Percentiles rank a stretch among this genome's conserved stretches.
phyloP scores from a whole-genome alignment of 306 rosid genomes.

The Cucurbita pepo region DNA sequence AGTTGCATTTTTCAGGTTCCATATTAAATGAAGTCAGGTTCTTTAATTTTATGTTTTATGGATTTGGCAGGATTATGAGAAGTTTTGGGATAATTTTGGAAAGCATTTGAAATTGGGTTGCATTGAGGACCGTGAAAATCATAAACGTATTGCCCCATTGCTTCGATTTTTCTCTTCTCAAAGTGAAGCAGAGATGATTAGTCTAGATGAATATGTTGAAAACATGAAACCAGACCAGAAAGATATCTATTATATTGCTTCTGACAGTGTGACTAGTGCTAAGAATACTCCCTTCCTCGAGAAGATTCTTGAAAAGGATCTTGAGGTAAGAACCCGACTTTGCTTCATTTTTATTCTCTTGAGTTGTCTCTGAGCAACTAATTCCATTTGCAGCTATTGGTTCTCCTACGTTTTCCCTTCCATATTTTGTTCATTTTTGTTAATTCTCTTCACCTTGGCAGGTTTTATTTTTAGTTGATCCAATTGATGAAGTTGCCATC shows the following conservation, averaged over 20 bases:
- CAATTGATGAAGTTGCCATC: conserved; percentile 89
- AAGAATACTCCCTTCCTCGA: conserved; percentile 90
- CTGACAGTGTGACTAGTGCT: conserved; percentile 89
- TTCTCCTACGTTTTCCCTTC: not conserved
- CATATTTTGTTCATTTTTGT: not conserved
- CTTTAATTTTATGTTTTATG: not conserved
- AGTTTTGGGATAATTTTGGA: conserved; percentile 90
- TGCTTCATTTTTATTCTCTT: not conserved
- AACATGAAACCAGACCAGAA: conserved; percentile 95
- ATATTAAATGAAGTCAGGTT: not conserved
- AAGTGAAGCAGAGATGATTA: conserved; percentile 63
- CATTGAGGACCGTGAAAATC: conserved; percentile 94
- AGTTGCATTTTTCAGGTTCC: not conserved
- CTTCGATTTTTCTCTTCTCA: conserved; percentile 91
- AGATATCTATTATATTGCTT: conserved; percentile 78
- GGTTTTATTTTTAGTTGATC: conserved; percentile 89
- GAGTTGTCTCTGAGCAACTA: not conserved
- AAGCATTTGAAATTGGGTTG: conserved; percentile 89
- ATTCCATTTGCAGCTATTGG: not conserved
- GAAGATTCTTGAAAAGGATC: conserved; percentile 59
- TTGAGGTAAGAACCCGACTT: conserved; percentile 39
- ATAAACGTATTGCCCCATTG: conserved; percentile 89
- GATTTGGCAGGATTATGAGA: conserved; percentile 71
- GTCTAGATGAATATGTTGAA: conserved; percentile 94
- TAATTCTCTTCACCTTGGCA: conserved; percentile 10